Evolutionary conservation across 495 filamentous ascomycete genomes (phyloP).

Genomic region (Penicillium tannophilum): DNA sequence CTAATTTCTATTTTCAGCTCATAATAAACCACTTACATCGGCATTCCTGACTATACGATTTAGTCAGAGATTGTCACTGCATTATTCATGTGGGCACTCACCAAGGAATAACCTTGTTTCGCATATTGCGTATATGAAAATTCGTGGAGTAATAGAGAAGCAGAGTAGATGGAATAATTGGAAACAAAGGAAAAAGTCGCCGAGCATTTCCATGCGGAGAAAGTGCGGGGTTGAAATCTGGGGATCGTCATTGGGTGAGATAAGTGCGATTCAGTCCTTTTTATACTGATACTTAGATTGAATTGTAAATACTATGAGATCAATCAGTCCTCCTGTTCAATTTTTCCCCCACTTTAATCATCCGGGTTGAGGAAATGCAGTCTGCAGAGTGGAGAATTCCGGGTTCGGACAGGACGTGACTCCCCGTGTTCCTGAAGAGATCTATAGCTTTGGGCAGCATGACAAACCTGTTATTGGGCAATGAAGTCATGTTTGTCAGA

Average conservation of each 20-base stretch:
- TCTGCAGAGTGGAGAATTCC: too few relatives aligned
- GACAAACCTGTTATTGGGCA: too few relatives aligned
- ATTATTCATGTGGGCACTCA: conserved; percentile 15
- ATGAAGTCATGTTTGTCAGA: too few relatives aligned
- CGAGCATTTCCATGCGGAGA: conserved; percentile 19
- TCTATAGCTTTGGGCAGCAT: too few relatives aligned
- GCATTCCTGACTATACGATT: conserved; percentile 23
- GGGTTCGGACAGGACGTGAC: too few relatives aligned
- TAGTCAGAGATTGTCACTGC: conserved; percentile 12
- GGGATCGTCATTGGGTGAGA: not conserved
- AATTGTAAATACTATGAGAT: too few relatives aligned
- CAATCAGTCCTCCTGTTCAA: too few relatives aligned
- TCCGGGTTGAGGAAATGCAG: too few relatives aligned
- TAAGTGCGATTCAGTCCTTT: too few relatives aligned
- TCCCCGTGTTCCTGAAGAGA: too few relatives aligned
- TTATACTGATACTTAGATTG: too few relatives aligned
- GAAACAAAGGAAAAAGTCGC: conserved; percentile 18
- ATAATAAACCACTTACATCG: conserved; percentile 15
- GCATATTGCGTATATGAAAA: conserved; percentile 10
- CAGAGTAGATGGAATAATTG: conserved; percentile 3
- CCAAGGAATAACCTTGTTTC: conserved; percentile 24
- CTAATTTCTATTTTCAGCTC: not conserved
- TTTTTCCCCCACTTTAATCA: too few relatives aligned
- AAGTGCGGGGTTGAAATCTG: conserved; percentile 21
- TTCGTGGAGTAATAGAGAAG: not conserved